These are phyloP conservation scores for Phytophthora macrochlamydospora DNA, from an alignment of 352 stramenopile genomes.

Conservation along the genomic window DNA sequence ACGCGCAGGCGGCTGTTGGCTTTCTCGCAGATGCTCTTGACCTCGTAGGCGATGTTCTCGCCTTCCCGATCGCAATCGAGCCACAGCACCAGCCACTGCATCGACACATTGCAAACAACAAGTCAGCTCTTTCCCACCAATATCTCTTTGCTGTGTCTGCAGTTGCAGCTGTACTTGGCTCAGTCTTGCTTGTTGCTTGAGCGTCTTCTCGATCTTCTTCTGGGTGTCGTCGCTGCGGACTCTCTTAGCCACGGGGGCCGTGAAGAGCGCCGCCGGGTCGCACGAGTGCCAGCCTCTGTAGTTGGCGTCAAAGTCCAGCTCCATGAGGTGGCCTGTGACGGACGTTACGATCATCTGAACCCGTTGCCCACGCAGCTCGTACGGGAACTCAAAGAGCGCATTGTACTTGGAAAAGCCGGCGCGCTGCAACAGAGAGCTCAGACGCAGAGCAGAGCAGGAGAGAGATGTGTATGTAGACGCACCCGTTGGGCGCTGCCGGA, in stretches of 20 bases:
- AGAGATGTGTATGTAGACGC: slow-evolving; percentile 19
- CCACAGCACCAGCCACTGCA: slow-evolving; percentile 95
- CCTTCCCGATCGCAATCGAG: slow-evolving; percentile 99
- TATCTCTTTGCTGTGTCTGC: neutral
- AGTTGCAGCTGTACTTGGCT: slow-evolving; percentile 51
- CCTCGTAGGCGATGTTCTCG: slow-evolving; percentile 99
- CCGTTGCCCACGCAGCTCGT: slow-evolving; percentile 79
- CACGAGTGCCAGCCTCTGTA: slow-evolving; percentile 94
- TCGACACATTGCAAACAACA: slow-evolving; percentile 8
- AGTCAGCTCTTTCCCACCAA: neutral
- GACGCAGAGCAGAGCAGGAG: slow-evolving; percentile 5
- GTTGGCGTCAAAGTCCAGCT: slow-evolving; percentile 93
- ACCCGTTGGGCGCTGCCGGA: slow-evolving; percentile 61
- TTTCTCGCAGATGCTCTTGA: slow-evolving; percentile 88
- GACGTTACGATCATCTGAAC: slow-evolving; percentile 96
- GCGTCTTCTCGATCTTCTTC: slow-evolving; percentile 90
- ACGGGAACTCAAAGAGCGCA: slow-evolving; percentile 92
- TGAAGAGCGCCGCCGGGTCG: slow-evolving; percentile 95
- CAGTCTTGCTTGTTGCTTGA: slow-evolving; percentile 84
- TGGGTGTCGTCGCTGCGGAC: slow-evolving; percentile 84
- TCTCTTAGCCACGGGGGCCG: slow-evolving; percentile 83
- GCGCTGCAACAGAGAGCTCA: slow-evolving; percentile 39
- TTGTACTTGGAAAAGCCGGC: slow-evolving; percentile 89
- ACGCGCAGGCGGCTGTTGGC: slow-evolving; percentile 81
- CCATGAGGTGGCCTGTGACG: slow-evolving; percentile 98